A percentile compares a stretch with the other conserved stretches of the same genome.
These are phyloP conservation scores for Oenanthe javanica DNA, from an alignment of 140 eudicot species.

Conservation along the genomic window DNA sequence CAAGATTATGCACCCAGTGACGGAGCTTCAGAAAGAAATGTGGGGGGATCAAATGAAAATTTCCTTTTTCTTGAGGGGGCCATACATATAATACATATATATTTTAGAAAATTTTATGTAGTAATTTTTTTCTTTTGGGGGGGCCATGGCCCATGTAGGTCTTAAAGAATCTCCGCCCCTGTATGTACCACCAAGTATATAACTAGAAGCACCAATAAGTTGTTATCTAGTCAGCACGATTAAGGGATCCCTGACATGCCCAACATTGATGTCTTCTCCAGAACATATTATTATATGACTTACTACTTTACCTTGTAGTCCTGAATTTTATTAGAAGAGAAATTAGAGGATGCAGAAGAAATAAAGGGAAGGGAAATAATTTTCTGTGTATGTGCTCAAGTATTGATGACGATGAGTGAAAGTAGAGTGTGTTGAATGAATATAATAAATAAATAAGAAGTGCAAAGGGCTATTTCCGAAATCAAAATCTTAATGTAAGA, in stretches of 20 bases:
- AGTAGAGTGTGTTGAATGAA: not conserved
- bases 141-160: too few relatives aligned
- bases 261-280: not conserved
- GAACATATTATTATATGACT: not conserved
- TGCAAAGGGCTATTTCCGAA: not conserved
- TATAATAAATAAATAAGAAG: not conserved
- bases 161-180: too few relatives aligned
- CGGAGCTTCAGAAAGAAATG: too few relatives aligned
- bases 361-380: not conserved
- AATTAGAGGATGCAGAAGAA: not conserved
- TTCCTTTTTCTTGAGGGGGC: too few relatives aligned
- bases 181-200: not conserved
- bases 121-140: too few relatives aligned
- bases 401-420: not conserved
- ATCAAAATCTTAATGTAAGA: not conserved
- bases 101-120: too few relatives aligned
- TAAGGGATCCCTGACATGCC: not conserved
- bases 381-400: not conserved
- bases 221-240: not conserved
- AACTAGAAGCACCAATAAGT: not conserved
- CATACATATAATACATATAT: too few relatives aligned
- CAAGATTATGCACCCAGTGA: not conserved
- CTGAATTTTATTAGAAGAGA: not conserved
- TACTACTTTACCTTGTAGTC: not conserved
- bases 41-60: too few relatives aligned